A percentile compares a stretch with the other conserved stretches of the same genome.
These are phyloP conservation scores for Nematodospora anomalae DNA, from an alignment of 1,139 yeast species.

Conservation along the genomic window DNA sequence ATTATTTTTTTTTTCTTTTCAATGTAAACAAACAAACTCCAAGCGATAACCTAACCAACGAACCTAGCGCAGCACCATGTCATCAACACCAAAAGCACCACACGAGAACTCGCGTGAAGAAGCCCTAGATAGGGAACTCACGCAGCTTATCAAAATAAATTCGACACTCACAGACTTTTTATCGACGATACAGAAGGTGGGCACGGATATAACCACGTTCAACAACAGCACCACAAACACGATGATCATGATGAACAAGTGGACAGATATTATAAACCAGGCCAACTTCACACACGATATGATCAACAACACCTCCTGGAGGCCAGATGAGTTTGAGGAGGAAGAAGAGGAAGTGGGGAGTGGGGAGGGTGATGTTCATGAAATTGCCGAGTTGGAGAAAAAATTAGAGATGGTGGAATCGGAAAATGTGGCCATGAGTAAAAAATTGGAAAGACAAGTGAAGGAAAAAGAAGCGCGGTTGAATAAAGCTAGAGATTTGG, in stretches of 20 bases:
- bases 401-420: constrained; percentile 27
- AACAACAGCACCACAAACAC: constrained; percentile 37
- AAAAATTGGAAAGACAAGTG: constrained; percentile 25
- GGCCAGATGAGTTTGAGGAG: constrained; percentile 22
- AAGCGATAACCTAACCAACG: neutral
- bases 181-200: constrained; percentile 28
- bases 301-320: constrained; percentile 36
- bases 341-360: constrained; percentile 23
- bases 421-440: constrained; percentile 30
- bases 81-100: constrained; percentile 4
- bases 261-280: constrained; percentile 49
- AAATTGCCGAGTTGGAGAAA: constrained; percentile 27
- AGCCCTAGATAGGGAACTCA: constrained; percentile 41
- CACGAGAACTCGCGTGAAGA: constrained; percentile 9
- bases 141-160: constrained; percentile 35
- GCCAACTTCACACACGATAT: constrained; percentile 43
- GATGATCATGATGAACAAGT: constrained; percentile 40
- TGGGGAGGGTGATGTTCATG: constrained; percentile 22
- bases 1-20: constrained; percentile 3
- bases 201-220: constrained; percentile 28
- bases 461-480: constrained; percentile 21
- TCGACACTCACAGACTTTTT: constrained; percentile 30
- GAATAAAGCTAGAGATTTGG: constrained; percentile 17
- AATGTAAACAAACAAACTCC: constrained; percentile 2
- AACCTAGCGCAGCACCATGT: neutral